Evolutionary conservation across 2,329 filamentous ascomycete genomes (phyloP), one percentile per base, ranked within the genome.

Genomic region (Colletotrichum endophyticum): DNA sequence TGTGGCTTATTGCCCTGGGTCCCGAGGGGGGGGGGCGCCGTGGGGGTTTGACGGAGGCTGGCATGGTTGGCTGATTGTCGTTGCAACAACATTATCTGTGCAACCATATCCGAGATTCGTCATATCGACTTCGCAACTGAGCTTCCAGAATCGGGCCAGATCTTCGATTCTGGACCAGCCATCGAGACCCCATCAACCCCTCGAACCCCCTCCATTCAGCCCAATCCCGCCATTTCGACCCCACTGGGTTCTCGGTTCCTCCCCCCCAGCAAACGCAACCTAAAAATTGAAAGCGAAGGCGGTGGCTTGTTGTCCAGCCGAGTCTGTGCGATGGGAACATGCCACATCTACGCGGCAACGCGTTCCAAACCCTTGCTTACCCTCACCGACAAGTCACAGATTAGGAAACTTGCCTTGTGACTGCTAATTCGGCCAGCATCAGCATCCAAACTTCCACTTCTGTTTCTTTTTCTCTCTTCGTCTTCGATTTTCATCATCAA

Each of bases 301-400:
- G 72, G 64, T 76, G 73, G 63, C 73, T 73, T 61, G 30, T 72
- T 73, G 59, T 64, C 44, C 34, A 69, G 27, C 70, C 59, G 64
- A 73, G 63, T 69, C 70, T 76, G 73, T 76, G 70, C 57, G 70
- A 76, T 68, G 68, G 70, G 30, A 73, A 73, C 73, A 73, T 64
- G 73, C 73, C 70, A 64, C 57, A 73, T 57, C 61, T 68, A 39
- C 61, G 63, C 56, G 73, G 69, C 69, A 67, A 67, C 69, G 56
- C 69, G 62, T 68, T 67, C 64, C 70, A 73, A 69, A 66, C 64
- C 73, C 73, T 69, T 73, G 70, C 44, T 44, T 73, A 73, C 70
- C 73, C 57, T 73, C 64, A 73, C 70, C 64, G 70, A 76, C 70
- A 63, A 44, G 62, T 73, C 73, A 73, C 53, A 66, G 39, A 64